Percentiles rank a stretch among this genome's conserved stretches.
phyloP scores from a whole-genome alignment of 2,329 filamentous ascomycete genomes.

The Penicillium sp. region DNA sequence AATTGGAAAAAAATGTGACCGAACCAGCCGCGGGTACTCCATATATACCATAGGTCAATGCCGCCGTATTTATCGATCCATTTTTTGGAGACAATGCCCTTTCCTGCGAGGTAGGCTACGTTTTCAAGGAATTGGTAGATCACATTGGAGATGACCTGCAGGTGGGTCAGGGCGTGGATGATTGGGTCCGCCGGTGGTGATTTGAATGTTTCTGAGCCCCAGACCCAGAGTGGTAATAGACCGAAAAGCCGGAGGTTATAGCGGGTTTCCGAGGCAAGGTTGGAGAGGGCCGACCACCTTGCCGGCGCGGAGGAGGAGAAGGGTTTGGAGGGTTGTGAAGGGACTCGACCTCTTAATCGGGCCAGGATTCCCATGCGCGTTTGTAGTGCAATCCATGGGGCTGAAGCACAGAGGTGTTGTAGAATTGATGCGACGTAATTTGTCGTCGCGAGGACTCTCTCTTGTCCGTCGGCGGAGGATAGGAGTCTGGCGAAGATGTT shows the following conservation, averaged over 20 bases:
- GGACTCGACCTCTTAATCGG: slow-evolving; percentile 27
- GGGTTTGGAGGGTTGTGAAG: slow-evolving; percentile 8
- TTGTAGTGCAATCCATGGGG: slow-evolving; percentile 42
- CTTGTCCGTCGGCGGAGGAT: slow-evolving; percentile 67
- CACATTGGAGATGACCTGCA: slow-evolving; percentile 68
- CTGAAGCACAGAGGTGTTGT: slow-evolving; percentile 60
- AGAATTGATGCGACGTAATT: slow-evolving; percentile 67
- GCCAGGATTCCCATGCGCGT: slow-evolving; percentile 46
- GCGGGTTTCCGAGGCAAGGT: slow-evolving; percentile 51
- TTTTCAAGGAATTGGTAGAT: slow-evolving; percentile 82
- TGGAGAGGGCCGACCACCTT: slow-evolving; percentile 50
- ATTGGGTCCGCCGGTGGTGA: slow-evolving; percentile 44
- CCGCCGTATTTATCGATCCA: slow-evolving; percentile 48
- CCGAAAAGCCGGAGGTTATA: slow-evolving; percentile 60
- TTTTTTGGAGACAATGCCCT: slow-evolving; percentile 62
- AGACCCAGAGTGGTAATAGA: slow-evolving; percentile 76
- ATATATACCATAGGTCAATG: slow-evolving; percentile 63
- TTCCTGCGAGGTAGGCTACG: slow-evolving; percentile 71
- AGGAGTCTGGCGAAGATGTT: slow-evolving; percentile 55
- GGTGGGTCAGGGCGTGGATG: slow-evolving; percentile 59
- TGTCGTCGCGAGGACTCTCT: slow-evolving; percentile 66
- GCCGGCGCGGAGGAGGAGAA: slow-evolving; percentile 36
- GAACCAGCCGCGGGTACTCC: slow-evolving; percentile 80
- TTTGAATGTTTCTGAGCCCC: slow-evolving; percentile 64
- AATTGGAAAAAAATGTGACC: slow-evolving; percentile 76